A percentile compares a stretch with the other conserved stretches of the same genome.
phyloP scores from a whole-genome alignment of 768 basidiomycete species.

The Suillus subaureus region DNA sequence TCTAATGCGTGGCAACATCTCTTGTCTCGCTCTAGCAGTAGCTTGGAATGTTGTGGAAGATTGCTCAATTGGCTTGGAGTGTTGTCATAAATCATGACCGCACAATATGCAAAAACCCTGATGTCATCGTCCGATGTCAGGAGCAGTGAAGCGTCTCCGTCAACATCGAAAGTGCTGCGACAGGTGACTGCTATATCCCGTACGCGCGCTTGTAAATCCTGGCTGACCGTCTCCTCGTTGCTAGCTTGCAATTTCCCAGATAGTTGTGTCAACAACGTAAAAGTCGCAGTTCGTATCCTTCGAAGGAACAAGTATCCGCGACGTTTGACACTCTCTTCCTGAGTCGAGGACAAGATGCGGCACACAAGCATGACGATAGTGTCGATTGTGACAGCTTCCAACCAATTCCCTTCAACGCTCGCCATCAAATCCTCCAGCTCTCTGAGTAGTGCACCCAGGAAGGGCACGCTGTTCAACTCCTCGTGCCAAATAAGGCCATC shows the following conservation, averaged over 20 bases:
- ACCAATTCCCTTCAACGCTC: conserved; percentile 45
- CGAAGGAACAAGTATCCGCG: conserved; percentile 31
- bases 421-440: conserved; percentile 39
- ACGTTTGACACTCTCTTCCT: conserved; percentile 13
- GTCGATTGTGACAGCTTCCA: conserved; percentile 32
- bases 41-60: conserved; percentile 12
- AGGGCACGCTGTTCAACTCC: conserved; percentile 35
- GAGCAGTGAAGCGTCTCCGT: conserved; percentile 11
- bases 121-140: conserved; percentile 27
- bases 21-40: conserved; percentile 33
- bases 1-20: conserved; percentile 31
- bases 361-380: conserved; percentile 36
- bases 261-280: conserved; percentile 41
- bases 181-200: conserved; percentile 43
- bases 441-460: conserved; percentile 38
- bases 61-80: conserved; percentile 15
- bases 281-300: conserved; percentile 31
- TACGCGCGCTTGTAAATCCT: conserved; percentile 25
- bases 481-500: conserved; percentile 41
- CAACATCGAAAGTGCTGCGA: conserved; percentile 36
- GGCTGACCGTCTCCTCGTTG: conserved; percentile 1
- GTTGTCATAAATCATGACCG: conserved; percentile 30
- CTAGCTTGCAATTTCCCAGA: conserved; percentile 21
- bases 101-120: conserved; percentile 23
- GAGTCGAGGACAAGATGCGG: conserved; percentile 38